Conservation (phyloP, 1,284 basidiomycete species). For the Pseudozyma sp. region DNA sequence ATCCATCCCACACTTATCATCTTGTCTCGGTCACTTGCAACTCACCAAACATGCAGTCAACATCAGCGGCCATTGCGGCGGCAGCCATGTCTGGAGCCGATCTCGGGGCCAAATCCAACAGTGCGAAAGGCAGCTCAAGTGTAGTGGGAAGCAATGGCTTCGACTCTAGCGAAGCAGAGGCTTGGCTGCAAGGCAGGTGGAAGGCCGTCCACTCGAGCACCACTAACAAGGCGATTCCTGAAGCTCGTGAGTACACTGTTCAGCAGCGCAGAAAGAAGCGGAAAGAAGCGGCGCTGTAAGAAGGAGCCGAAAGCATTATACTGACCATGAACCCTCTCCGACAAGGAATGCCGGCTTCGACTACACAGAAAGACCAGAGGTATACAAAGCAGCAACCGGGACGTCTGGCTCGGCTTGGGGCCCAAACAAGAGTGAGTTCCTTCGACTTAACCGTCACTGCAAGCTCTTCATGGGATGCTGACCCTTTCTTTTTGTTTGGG, state of each 20-base stretch:
- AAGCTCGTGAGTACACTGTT: slow-evolving; percentile 27
- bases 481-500: background rate
- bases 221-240: slow-evolving; percentile 20
- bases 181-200: slow-evolving; percentile 46
- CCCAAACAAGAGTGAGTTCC: slow-evolving; percentile 46
- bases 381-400: slow-evolving; percentile 44
- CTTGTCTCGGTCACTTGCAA: background rate
- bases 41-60: slow-evolving; percentile 36
- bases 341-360: background rate
- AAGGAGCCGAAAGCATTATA: background rate
- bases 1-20: background rate
- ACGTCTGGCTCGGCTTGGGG: slow-evolving; percentile 43
- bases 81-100: slow-evolving; percentile 43
- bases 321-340: background rate
- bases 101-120: slow-evolving; percentile 37
- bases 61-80: slow-evolving; percentile 39
- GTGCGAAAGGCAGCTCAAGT: slow-evolving; percentile 20
- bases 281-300: background rate
- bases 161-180: slow-evolving; percentile 33
- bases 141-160: slow-evolving; percentile 28
- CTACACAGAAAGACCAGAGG: slow-evolving; percentile 38
- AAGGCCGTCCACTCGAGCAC: slow-evolving; percentile 22
- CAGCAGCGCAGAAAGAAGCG: background rate
- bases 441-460: background rate
- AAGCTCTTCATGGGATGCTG: background rate